Evolutionary conservation across 495 filamentous ascomycete species (phyloP), one percentile per base, ranked within the genome.

Genomic region (Trichoderma reesei): DNA sequence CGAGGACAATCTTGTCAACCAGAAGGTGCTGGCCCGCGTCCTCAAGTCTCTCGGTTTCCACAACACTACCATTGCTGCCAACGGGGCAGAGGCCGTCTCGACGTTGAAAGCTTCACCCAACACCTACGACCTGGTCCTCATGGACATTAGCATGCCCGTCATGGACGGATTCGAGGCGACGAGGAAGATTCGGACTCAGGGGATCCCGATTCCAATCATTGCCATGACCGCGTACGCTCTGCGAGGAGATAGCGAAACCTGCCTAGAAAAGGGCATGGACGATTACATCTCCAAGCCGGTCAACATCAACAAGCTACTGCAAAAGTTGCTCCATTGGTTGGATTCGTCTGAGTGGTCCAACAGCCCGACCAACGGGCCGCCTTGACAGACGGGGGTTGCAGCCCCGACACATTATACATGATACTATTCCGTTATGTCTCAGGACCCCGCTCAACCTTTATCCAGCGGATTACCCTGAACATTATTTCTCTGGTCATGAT

Each of bases 121-220:
- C 0, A 66, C 79, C 0, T 87, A 84, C 64, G 77, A 84, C 64
- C 76, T 82, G 41, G 77, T 88, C 1, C 73, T 87, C 20, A 87
- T 88, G 85, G 84, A 88, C 66, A 82, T 88, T 7, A 82, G 80
- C 56, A 89, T 89, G 86, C 85, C 86, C 0, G 72, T 86, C 13
- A 88, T 87, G 84, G 79, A 85, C 65, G 84, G 84, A 0, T 80
- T 86, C 16, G 80, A 82, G 37, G 80, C 83, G 16, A 84, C 83
- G 0, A 70, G 79, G 31, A 78, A 80, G 62, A 87, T 86, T 41
- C 76, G 85, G 13, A 72, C 74, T 13, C 78, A 87, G 42, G 88
- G 75, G 8, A 68, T 79, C 1, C 70, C 74, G 18, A 75, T 83
- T 3, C 85, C 85, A 18, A 86, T 88, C 42, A 76, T 87, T 38